A percentile compares a stretch with the other conserved stretches of the same genome.
Evolutionary conservation across 2,329 filamentous ascomycete species (phyloP).

Genomic region (Paecilomyces sp.): DNA sequence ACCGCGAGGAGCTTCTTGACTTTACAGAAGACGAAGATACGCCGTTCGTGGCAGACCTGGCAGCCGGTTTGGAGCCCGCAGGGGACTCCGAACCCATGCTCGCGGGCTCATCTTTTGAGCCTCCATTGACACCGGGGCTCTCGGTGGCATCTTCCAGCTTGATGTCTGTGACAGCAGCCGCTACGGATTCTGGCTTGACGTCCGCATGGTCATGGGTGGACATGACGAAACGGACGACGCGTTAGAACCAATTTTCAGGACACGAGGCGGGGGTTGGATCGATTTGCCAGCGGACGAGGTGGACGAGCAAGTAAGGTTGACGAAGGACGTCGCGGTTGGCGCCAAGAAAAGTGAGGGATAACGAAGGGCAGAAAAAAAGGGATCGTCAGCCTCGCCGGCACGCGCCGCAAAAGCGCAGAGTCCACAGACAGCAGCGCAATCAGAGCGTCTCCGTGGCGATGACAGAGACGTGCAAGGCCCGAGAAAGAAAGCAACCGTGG

Average conservation of each 20-base stretch:
- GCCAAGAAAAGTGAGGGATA: constrained; percentile 9
- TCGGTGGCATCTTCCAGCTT: constrained; percentile 22
- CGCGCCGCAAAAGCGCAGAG: not conserved
- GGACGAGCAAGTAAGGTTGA: constrained; percentile 3
- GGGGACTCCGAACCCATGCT: constrained; percentile 6
- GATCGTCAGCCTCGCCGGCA: not conserved
- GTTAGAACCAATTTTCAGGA: constrained; percentile 13
- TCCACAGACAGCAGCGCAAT: not conserved
- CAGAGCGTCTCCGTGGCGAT: not conserved
- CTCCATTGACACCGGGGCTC: constrained; percentile 17
- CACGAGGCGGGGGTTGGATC: constrained; percentile 1
- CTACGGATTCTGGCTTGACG: constrained; percentile 25
- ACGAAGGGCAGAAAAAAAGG: not conserved
- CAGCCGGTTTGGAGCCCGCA: not conserved
- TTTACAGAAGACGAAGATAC: constrained; percentile 12
- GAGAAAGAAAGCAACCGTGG: not conserved
- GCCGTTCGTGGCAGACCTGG: constrained; percentile 5
- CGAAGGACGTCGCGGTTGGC: constrained; percentile 5
- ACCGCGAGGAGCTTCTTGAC: constrained; percentile 15
- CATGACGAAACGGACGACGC: constrained; percentile 33
- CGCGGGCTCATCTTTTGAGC: constrained; percentile 6
- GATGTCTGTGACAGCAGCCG: constrained; percentile 29
- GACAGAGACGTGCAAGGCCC: not conserved
- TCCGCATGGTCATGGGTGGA: constrained; percentile 34
- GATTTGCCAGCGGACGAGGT: constrained; percentile 4